These are phyloP conservation scores for Lactuca sativa DNA, from an alignment of 129 eudicot genomes.

Conservation along the genomic window DNA sequence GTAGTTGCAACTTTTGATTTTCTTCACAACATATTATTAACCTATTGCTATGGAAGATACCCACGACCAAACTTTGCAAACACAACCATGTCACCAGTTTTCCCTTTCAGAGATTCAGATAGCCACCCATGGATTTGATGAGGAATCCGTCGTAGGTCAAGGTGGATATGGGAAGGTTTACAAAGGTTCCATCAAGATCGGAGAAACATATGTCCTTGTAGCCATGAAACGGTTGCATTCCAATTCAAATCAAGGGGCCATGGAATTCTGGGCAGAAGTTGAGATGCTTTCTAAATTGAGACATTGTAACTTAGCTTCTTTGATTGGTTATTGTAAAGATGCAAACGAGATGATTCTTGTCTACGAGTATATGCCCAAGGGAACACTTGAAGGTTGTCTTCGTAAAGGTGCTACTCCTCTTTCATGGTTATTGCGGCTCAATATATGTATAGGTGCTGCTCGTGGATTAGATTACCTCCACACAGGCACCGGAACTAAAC, in stretches of 20 bases:
- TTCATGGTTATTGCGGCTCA: constrained; percentile 46
- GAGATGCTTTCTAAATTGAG: constrained; percentile 46
- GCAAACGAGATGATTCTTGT: constrained; percentile 41
- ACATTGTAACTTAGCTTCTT: constrained; percentile 43
- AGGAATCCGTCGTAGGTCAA: constrained; percentile 36
- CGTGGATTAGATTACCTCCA: constrained; percentile 52
- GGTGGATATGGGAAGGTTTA: constrained; percentile 60
- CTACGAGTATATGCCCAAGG: constrained; percentile 42
- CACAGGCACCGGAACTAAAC: constrained; percentile 29
- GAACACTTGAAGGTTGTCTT: constrained; percentile 44
- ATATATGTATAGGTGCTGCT: constrained; percentile 50
- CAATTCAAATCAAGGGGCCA: constrained; percentile 35
- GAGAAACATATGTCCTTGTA: constrained; percentile 13
- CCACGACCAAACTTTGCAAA: background rate
- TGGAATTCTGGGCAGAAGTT: constrained; percentile 47
- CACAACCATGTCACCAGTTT: constrained; percentile 28
- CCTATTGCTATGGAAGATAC: constrained; percentile 8
- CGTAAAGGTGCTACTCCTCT: constrained; percentile 9
- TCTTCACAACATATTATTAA: constrained; percentile 1
- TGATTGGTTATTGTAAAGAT: constrained; percentile 46
- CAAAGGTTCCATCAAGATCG: constrained; percentile 37
- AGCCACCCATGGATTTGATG: constrained; percentile 43
- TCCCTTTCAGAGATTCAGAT: constrained; percentile 39
- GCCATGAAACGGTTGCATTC: constrained; percentile 40
- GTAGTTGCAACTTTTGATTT: background rate